Percentiles rank a stretch among this genome's conserved stretches.
Evolutionary conservation across 2,329 filamentous ascomycete genomes (phyloP).

Genomic region (Colletotrichum sansevieriae): DNA sequence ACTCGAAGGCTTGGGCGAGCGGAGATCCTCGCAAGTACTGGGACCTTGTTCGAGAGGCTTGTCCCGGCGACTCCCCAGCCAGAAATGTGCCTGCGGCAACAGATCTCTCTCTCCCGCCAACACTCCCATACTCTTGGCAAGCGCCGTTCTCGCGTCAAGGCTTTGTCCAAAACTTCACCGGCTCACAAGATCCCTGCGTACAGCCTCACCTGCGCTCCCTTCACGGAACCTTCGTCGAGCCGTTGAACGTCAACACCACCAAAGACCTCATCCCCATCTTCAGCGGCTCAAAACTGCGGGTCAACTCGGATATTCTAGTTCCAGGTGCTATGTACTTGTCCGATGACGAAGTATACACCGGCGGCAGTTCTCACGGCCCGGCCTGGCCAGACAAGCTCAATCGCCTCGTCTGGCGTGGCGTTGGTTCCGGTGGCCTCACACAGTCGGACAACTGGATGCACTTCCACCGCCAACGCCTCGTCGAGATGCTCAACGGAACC

Average conservation of each 20-base stretch:
- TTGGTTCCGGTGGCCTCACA: constrained; percentile 70
- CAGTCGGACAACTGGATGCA: constrained; percentile 71
- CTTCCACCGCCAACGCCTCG: constrained; percentile 79
- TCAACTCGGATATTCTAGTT: constrained; percentile 75
- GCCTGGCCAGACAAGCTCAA: constrained; percentile 70
- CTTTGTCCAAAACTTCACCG: constrained; percentile 70
- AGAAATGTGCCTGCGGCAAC: constrained; percentile 51
- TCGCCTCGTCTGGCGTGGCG: constrained; percentile 73
- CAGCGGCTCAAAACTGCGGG: constrained; percentile 71
- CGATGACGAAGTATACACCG: constrained; percentile 69
- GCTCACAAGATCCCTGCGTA: constrained; percentile 69
- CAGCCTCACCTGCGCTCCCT: constrained; percentile 64
- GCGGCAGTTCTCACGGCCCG: constrained; percentile 66
- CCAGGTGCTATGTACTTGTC: constrained; percentile 75
- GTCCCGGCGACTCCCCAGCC: constrained; percentile 67
- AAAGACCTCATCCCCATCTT: constrained; percentile 71
- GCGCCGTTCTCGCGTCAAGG: constrained; percentile 58
- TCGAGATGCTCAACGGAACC: constrained; percentile 77
- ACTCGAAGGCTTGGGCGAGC: constrained; percentile 32
- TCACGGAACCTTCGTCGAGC: constrained; percentile 70
- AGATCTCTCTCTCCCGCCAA: constrained; percentile 49
- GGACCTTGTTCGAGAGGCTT: constrained; percentile 68
- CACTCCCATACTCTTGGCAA: constrained; percentile 51
- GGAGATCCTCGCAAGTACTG: constrained; percentile 60
- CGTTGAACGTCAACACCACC: constrained; percentile 64